Evolutionary conservation across 495 filamentous ascomycete genomes (phyloP).

Genomic region (Barbatosphaeria neglecta): DNA sequence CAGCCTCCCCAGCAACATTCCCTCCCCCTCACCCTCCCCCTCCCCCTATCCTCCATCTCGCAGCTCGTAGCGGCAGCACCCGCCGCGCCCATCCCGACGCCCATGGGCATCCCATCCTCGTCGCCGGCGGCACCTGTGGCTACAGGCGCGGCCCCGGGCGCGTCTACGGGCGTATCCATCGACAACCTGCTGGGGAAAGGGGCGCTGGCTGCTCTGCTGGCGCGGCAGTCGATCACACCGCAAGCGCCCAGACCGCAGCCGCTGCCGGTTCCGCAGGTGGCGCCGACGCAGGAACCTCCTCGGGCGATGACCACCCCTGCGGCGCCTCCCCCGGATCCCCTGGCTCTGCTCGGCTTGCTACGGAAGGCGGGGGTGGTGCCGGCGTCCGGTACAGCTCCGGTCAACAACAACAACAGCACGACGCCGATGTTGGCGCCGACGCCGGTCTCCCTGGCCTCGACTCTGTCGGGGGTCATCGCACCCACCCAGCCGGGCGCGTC

Average conservation of each 20-base stretch:
- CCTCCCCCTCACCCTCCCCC: not conserved
- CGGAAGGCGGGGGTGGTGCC: slow-evolving; percentile 37
- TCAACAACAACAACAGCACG: slow-evolving; percentile 26
- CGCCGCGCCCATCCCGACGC: no score
- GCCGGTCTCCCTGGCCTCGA: not conserved
- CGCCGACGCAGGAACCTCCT: slow-evolving; percentile 11
- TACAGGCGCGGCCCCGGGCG: slow-evolving; percentile 11
- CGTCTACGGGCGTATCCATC: slow-evolving; percentile 24
- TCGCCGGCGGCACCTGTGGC: slow-evolving; percentile 16
- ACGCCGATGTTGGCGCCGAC: slow-evolving; percentile 11
- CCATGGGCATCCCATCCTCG: no score
- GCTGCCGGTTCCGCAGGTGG: slow-evolving; percentile 23
- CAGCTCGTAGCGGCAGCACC: slow-evolving; percentile 18
- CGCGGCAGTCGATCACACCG: slow-evolving; percentile 33
- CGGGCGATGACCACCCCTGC: not conserved
- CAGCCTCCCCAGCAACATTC: slow-evolving; percentile 6
- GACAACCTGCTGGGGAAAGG: slow-evolving; percentile 41
- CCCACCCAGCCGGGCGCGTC: slow-evolving; percentile 1
- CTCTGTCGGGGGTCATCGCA: slow-evolving; percentile 2
- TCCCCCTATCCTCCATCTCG: slow-evolving; percentile 3
- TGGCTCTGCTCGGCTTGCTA: slow-evolving; percentile 36
- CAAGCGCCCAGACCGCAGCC: slow-evolving; percentile 27
- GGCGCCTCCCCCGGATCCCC: slow-evolving; percentile 16
- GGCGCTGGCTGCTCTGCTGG: slow-evolving; percentile 37
- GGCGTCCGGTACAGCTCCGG: slow-evolving; percentile 8